phyloP scores from a whole-genome alignment of 2,329 filamentous ascomycete species.

The Talaromyces verruculosus region DNA sequence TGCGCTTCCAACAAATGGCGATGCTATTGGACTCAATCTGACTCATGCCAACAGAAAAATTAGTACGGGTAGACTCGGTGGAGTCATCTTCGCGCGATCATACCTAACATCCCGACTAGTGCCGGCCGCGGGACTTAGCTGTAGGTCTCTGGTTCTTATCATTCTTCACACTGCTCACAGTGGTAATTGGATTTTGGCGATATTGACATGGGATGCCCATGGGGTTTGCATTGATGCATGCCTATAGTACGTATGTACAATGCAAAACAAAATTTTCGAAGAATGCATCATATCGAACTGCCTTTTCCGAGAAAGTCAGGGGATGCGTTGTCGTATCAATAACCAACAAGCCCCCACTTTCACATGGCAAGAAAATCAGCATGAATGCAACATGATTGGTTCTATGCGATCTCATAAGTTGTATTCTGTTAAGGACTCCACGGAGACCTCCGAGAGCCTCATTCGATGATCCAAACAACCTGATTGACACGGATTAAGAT shows the following conservation, averaged over 20 bases:
- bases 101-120: conserved; percentile 11
- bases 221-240: background rate
- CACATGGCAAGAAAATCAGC: background rate
- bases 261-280: background rate
- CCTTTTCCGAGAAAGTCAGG: background rate
- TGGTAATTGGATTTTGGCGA: background rate
- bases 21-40: background rate
- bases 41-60: background rate
- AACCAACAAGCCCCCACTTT: background rate
- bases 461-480: background rate
- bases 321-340: background rate
- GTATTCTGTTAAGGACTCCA: background rate
- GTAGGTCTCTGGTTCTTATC: conserved; percentile 4
- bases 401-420: background rate
- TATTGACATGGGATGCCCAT: background rate
- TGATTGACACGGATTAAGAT: background rate
- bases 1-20: background rate
- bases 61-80: background rate
- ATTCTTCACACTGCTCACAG: background rate
- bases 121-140: background rate
- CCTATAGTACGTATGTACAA: background rate
- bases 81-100: conserved; percentile 16
- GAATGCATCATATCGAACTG: background rate
- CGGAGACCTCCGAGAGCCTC: conserved; percentile 1
- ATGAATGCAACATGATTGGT: background rate